A percentile compares a stretch with the other conserved stretches of the same genome.
Evolutionary conservation across 305 asterid species (phyloP).

Genomic region (Striga hermonthica): DNA sequence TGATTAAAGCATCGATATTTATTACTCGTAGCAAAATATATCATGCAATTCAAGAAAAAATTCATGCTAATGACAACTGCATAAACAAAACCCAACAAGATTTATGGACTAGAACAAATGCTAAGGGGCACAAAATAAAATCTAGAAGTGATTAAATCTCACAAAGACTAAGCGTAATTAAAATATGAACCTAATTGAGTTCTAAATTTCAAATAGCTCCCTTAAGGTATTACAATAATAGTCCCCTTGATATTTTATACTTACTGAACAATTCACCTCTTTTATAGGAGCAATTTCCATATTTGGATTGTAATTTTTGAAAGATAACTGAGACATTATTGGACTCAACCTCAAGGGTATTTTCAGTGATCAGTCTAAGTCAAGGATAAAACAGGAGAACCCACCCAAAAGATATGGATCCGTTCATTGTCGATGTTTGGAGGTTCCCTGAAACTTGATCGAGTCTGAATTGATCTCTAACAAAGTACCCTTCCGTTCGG

Average conservation of each 20-base stretch:
- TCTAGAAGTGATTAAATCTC: background rate
- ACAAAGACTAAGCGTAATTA: background rate
- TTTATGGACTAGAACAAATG: conserved; percentile 24
- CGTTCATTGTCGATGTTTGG: conserved; percentile 56
- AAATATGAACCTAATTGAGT: background rate
- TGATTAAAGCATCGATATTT: background rate
- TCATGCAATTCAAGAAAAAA: background rate
- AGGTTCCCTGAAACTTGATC: conserved; percentile 68
- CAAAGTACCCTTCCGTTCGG: conserved; percentile 68
- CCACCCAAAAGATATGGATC: conserved; percentile 82
- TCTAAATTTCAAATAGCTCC: background rate
- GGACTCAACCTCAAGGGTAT: background rate
- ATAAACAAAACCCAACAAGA: conserved; percentile 21
- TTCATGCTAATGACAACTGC: conserved; percentile 18
- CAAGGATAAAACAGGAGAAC: conserved; percentile 35
- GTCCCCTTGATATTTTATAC: background rate
- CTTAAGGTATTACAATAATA: background rate
- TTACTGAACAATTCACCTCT: background rate
- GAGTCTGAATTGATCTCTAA: conserved; percentile 58
- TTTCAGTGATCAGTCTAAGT: background rate
- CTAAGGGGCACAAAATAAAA: conserved; percentile 17
- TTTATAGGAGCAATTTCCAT: background rate
- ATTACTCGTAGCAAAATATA: background rate
- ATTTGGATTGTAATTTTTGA: background rate
- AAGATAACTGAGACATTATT: background rate